Evolutionary conservation across 176 grass and related monocot species (phyloP), one percentile per base, ranked within the genome.

Genomic region (Aegilops tauschii): DNA sequence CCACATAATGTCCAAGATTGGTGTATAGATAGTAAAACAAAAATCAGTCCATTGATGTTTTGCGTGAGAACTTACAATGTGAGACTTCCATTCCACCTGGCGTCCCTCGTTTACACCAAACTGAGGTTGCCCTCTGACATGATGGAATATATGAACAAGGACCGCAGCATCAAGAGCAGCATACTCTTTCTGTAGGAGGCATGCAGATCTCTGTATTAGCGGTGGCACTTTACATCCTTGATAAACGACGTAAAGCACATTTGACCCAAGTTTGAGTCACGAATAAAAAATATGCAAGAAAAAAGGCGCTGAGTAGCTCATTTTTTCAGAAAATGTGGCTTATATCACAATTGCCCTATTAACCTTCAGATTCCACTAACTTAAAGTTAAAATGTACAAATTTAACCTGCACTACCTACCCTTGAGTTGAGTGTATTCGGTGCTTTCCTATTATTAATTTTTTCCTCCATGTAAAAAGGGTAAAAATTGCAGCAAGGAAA

Each of bases 111-210:
- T 86, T 61, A 84, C 77, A 84, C 79, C 90, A 86, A 90, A 91
- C 64, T 94, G 80, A 69, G 88, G 70, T 45, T 94, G 93, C 70
- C 79, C 91, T 34, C 80, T 79, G 36, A 98, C 78, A 74, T 94
- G 93, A 82, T 87, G 90, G 91, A 98, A 93, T 86, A 98, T 96
- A 80, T 91, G 96, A 77, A 98, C 92, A 35, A 98, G 89, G 74
- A 96, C 96, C 40, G 35, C 96, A 20, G 96, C 93, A 73, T 95
- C 96, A 78, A 98, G 91, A 67, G 93, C 96, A 9, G 96, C 96
- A 88, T 98, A 98, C 81, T 96, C 93, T 92, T 90, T 96, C 96
- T 98, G 79, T 70, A 94, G 61, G 58, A 47, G 37, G 45, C 65
- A 85, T 69, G 16, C 0, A 12, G 12, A 40, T 35, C 3, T 69